Evolutionary conservation across 2,329 filamentous ascomycete species (phyloP), one percentile per base, ranked within the genome.

Genomic region (Teratosphaeria zuluensis): DNA sequence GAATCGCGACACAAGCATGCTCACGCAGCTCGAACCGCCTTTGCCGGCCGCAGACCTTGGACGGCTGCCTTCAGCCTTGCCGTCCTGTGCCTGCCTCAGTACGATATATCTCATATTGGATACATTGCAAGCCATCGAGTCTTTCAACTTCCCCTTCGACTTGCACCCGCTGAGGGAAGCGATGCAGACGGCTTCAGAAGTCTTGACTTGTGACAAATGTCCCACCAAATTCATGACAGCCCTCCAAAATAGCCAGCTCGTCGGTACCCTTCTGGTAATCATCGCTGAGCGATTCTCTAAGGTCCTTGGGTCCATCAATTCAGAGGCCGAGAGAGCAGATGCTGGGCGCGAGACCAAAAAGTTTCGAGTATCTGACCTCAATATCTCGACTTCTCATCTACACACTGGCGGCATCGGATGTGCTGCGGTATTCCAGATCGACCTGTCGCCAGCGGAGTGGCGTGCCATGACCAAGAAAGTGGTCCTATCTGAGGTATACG

Each of bases 361-460:
- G 4, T 78, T 76, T 59, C 70, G 74, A 1, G 68, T 81, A 8
- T 74, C 75, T 32, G 77, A 79, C 56, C 70, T 72, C n/a, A 73
- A 66, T 21, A 68, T 68, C 2, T 66, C 69, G 9, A 72, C 69
- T 5, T 59, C 59, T 9, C 74, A 78, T 61, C 61, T 79, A 4
- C 78, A 80, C 21, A 76, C 77, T 0, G 74, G 74, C 1, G 70
- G 65, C 0, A 46, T 64, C 0, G 72, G 76, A 56, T 80, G 78
- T 61, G 74, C 74, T 0, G 75, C 76, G 61, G 70, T 73, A 0
- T 78, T 80, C 59, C 69, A 71, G 24, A 66, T 80, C 35, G 73
- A 77, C n/a, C 65, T 80, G 1, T 72, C 70, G 24, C 67, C 75
- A 0, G 62, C 62, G 0, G 77, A 80, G 55, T 80, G 77, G 77